Base-by-base conservation (phyloP, 2,329 filamentous ascomycete genomes). In the Xylaria sp. region DNA sequence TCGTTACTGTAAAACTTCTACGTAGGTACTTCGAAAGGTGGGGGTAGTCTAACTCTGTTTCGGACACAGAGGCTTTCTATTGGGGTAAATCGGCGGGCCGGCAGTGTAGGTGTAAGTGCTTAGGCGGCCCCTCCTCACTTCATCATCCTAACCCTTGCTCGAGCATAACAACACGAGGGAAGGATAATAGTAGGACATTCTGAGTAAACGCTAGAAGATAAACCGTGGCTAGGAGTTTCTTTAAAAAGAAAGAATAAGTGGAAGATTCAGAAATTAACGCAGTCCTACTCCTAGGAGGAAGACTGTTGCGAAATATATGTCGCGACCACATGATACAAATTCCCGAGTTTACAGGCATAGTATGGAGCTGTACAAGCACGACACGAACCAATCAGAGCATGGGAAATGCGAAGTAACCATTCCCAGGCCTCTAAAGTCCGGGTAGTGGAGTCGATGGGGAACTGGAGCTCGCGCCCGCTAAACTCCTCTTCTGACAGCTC, bases 361-460 rank as follows among this genome's bases (percentile, higher is more conserved):
- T 28, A 5, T 56, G 28, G 39, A 48, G 41, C 60, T 41, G 62
- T 44, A 28, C 31, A n/a, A 54, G n/a, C 3, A 52, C 4, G 9
- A 20, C 8, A 46, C 2, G 12, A 3, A 15, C 67, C 67, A 69
- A 69, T 66, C 20, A 67, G 34, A 56, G 3, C 3, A 2, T 15
- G 3, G 1, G 31, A 56, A 39, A 69, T 60, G 7, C 64, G 67
- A 69, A 25, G 39, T 63, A 20, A 55, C 64, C 63, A 67, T 48
- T 69, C 64, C 50, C 31, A 48, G 63, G 65, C 51, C 68, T 20
- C 64, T 59, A 60, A 54, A 61, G 18, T 23, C 20, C 51, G 39
- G 65, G 50, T n/a, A 44, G 68, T 70, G 68, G 68, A 60, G 67
- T 55, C 37, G 25, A 23, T 68, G 56, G 55, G 50, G 52, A 34